A percentile compares a stretch with the other conserved stretches of the same genome.
Evolutionary conservation across 805 yeast genomes (phyloP).

Genomic region (Teunomyces gatunensis): DNA sequence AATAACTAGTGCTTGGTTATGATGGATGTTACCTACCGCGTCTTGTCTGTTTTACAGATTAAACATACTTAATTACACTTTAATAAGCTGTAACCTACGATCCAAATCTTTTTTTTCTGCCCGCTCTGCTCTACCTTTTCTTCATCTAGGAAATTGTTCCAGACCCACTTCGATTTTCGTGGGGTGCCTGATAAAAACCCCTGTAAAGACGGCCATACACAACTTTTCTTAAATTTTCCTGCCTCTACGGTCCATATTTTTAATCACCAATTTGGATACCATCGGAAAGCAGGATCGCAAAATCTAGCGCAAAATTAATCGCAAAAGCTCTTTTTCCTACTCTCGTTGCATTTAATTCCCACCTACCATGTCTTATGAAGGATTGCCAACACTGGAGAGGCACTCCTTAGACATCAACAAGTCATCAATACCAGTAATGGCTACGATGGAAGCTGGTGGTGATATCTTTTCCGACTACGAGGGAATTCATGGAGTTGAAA

Average conservation of each 20-base stretch:
- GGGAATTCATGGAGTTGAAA: constrained; percentile 1
- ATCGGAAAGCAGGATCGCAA: not conserved
- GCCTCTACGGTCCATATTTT: not conserved
- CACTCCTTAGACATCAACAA: not conserved
- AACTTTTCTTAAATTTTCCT: not conserved
- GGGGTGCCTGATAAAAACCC: not conserved
- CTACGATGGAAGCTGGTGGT: not conserved
- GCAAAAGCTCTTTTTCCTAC: not conserved
- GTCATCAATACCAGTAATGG: not conserved
- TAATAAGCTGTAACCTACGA: not conserved
- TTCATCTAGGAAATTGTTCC: not conserved
- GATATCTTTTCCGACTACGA: not conserved
- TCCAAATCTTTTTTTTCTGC: not conserved
- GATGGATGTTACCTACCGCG: not conserved
- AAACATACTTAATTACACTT: not conserved
- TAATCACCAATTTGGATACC: not conserved
- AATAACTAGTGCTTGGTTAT: not conserved
- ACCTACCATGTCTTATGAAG: not conserved
- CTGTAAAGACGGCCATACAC: not conserved
- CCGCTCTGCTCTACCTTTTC: not conserved
- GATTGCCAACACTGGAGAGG: not conserved
- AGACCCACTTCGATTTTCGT: not conserved
- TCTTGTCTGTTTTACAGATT: not conserved
- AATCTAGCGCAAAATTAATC: not conserved
- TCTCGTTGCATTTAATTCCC: not conserved